phyloP scores from a whole-genome alignment of 441 rosid genomes.

The Flueggea neowawraea region DNA sequence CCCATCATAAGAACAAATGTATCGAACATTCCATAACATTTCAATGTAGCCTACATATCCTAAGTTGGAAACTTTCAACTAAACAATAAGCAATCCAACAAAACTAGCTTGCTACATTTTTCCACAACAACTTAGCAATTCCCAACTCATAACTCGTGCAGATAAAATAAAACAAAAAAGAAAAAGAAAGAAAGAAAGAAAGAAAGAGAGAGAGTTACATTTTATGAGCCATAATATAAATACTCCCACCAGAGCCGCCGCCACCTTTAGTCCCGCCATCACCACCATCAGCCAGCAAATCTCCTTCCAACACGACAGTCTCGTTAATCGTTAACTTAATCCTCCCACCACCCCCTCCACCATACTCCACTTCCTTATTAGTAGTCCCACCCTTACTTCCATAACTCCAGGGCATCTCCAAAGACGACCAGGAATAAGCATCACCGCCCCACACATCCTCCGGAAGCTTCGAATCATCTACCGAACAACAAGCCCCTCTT shows the following conservation, averaged over 20 bases:
- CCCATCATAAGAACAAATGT: no score
- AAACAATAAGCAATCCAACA: slow-evolving; percentile 8
- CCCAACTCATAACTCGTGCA: no score
- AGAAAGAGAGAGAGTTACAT: slow-evolving; percentile 52
- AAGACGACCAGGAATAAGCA: slow-evolving; percentile 83
- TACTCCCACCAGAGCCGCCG: slow-evolving; percentile 98
- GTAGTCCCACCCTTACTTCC: slow-evolving; percentile 92
- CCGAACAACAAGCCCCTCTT: slow-evolving; percentile 83
- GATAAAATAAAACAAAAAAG: background rate
- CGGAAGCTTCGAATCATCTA: slow-evolving; percentile 65
- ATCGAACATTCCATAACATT: no score
- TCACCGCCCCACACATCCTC: slow-evolving; percentile 99
- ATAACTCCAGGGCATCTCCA: slow-evolving; percentile 69
- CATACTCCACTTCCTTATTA: slow-evolving; percentile 75
- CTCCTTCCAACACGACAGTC: slow-evolving; percentile 62
- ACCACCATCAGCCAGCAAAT: slow-evolving; percentile 80
- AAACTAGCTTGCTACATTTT: no score
- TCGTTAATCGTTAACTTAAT: slow-evolving; percentile 47
- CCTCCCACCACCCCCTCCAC: slow-evolving; percentile 95
- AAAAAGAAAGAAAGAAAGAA: slow-evolving; percentile 13
- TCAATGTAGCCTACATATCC: no score
- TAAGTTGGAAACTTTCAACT: background rate
- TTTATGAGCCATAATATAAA: slow-evolving; percentile 61
- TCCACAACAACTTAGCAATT: background rate
- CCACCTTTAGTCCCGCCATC: slow-evolving; percentile 92